Conservation (phyloP, 495 filamentous ascomycete species). For the Annulohypoxylon bovei region DNA sequence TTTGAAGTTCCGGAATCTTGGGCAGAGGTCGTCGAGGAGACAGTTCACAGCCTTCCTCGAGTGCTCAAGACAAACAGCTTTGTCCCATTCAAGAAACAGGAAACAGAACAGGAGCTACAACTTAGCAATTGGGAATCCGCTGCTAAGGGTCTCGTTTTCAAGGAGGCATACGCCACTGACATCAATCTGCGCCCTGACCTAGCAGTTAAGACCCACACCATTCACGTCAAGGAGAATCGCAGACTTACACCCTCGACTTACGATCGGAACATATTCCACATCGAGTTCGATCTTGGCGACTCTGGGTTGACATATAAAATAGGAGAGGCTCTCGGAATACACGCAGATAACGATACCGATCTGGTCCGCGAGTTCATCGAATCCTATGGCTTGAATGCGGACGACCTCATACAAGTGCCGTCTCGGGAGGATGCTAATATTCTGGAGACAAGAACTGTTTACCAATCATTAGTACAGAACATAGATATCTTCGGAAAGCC, state of each 20-base stretch:
- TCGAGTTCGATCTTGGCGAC: slow-evolving; percentile 93
- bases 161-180: slow-evolving; percentile 87
- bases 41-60: slow-evolving; percentile 60
- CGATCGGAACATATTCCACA: slow-evolving; percentile 99
- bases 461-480: slow-evolving; percentile 91
- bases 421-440: slow-evolving; percentile 81
- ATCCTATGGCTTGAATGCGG: slow-evolving; percentile 83
- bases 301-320: slow-evolving; percentile 95
- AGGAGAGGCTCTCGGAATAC: slow-evolving; percentile 96
- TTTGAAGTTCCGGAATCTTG: slow-evolving; percentile 82
- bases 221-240: slow-evolving; percentile 94
- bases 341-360: slow-evolving; percentile 86
- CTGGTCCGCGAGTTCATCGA: slow-evolving; percentile 87
- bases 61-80: slow-evolving; percentile 82
- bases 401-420: slow-evolving; percentile 88
- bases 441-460: slow-evolving; percentile 90
- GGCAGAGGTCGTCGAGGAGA: slow-evolving; percentile 73
- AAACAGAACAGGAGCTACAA: slow-evolving; percentile 69
- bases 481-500: slow-evolving; percentile 97
- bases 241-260: slow-evolving; percentile 88
- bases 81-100: slow-evolving; percentile 78
- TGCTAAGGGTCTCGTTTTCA: slow-evolving; percentile 90
- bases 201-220: slow-evolving; percentile 82
- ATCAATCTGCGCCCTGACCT: slow-evolving; percentile 83
- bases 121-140: slow-evolving; percentile 81